Base-by-base conservation (phyloP, 768 basidiomycete species). In the Suillus subaureus region DNA sequence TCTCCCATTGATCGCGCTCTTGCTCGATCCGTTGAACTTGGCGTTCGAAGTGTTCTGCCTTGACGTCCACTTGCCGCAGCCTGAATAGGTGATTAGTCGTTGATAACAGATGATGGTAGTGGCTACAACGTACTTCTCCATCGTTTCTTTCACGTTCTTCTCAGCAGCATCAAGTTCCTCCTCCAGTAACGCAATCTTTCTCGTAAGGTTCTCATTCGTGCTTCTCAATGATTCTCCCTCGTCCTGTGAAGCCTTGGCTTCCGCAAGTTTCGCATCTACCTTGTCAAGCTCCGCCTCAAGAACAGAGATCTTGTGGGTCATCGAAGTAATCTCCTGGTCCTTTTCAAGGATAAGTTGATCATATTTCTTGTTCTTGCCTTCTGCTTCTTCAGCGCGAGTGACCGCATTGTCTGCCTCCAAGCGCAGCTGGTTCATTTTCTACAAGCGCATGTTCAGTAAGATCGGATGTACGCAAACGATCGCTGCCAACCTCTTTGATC, bases 11-110 rank as follows among this genome's bases (percentile, higher is more conserved):
- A 76, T 99, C 97, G 60, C 96, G 89, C 78, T 99, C 97, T 74
- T 92, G 88, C 76, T 98, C 96, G 57, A 87, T 82, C 52, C 92
- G 87, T 69, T 88, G 83, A 23, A 97, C 89, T 75, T 96, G 93
- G 58, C 96, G 88, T 80, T 98, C 97, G 75, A 94, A 97, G 81
- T 99, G 95, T 78, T 99, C 97, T 12, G 97, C 97, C 82, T 98
- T 99, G 79, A 99, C 91, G 75, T 99, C 97, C 64, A 97, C 95
- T 74, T 97, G 94, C 68, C 97, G 85, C 71, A 99, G 84, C 79
- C 97, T 99, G 71, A 51, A 35, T 33, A 21, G 62, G 63, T 64
- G 67, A 70, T 73, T 65, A 73, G 69, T 18, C 42, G 65, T 62
- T 55, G 67, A 72, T 68, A 39, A 43, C 5, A 72, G 70, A 68